Base-by-base conservation (phyloP, 176 grass and related monocot genomes). In the Phragmites australis region DNA sequence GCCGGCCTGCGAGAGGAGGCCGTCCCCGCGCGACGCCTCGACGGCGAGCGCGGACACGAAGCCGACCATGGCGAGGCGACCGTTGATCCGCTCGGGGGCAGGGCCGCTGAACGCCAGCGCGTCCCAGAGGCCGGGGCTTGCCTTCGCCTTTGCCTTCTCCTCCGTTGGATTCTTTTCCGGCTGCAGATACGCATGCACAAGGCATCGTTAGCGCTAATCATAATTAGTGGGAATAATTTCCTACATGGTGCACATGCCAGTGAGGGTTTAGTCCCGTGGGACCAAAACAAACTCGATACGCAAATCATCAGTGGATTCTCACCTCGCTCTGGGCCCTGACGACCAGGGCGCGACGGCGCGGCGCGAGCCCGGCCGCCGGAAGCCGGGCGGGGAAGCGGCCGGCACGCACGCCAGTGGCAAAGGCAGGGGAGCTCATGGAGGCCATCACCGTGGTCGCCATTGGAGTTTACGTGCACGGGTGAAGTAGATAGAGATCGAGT, bases 71-170 rank as follows among this genome's bases (percentile, higher is more conserved):
- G 92, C 89, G 1, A 94, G 71, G 0, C 92, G 80, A 0, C 89
- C 92, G 63, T 91, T 94, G 86, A 87, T 92, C 27, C 92, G 68
- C 83, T 92, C 89, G 19, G 89, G 86, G 12, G 75, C 89, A 2
- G 92, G 92, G 2, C 86, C 83, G 65, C 80, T 82, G 76, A 94
- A 94, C n/a, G 89, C 92, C 17, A 94, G 72, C 73, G 72, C 75
- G 71, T 94, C 89, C 60, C n/a, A n/a, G n/a, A 91, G 55, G 17
- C 71, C 78, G 10, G 84, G 77, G 50, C n/a, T 70, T 13, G 69
- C 19, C 79, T 64, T 8, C 14, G 23, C 3, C 8, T 17, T 11
- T 0, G 22, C 13, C 43, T 17, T n/a, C n/a, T n/a, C n/a, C n/a
- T n/a, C n/a, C n/a, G n/a, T n/a, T n/a, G n/a, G n/a, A n/a, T n/a